Evolutionary conservation across 768 basidiomycete species (phyloP).

Genomic region (Suillus clintonianus): DNA sequence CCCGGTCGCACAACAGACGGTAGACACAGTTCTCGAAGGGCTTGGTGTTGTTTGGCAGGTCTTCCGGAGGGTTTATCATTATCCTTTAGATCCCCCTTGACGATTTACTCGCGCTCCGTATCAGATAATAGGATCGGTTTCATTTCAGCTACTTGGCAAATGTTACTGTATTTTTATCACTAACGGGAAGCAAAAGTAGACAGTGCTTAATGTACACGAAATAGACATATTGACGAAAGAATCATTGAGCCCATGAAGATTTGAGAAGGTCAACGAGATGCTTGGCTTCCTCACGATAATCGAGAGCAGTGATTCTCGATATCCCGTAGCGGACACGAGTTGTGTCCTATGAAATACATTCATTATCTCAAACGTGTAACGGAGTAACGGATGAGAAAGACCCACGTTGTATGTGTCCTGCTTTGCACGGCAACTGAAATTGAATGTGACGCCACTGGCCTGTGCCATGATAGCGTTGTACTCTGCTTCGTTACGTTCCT

Average conservation of each 20-base stretch:
- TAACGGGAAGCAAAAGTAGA: not conserved
- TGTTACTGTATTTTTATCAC: not conserved
- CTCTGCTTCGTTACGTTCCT: conserved; percentile 62
- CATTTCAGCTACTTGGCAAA: not conserved
- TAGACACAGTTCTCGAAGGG: conserved; percentile 28
- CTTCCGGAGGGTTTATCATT: conserved; percentile 33
- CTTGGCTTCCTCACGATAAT: conserved; percentile 71
- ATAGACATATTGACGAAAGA: not conserved
- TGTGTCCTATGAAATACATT: conserved; percentile 56
- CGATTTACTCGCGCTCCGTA: not conserved
- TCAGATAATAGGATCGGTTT: not conserved
- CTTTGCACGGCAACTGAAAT: conserved; percentile 85
- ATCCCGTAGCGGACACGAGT: conserved; percentile 84
- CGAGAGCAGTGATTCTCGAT: conserved; percentile 59
- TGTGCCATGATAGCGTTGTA: conserved; percentile 62
- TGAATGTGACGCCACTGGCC: conserved; percentile 70
- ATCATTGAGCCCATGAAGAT: conserved; percentile 53
- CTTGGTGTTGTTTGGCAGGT: conserved; percentile 31
- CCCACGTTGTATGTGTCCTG: conserved; percentile 84
- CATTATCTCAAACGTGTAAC: not conserved
- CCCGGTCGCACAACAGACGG: conserved; percentile 21
- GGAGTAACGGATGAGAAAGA: conserved; percentile 5
- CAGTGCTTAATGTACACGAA: not conserved
- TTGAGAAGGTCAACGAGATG: conserved; percentile 60
- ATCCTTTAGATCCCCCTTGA: conserved; percentile 36